Conservation (phyloP, 768 basidiomycete genomes). For the Guyanaporus albipodus region DNA sequence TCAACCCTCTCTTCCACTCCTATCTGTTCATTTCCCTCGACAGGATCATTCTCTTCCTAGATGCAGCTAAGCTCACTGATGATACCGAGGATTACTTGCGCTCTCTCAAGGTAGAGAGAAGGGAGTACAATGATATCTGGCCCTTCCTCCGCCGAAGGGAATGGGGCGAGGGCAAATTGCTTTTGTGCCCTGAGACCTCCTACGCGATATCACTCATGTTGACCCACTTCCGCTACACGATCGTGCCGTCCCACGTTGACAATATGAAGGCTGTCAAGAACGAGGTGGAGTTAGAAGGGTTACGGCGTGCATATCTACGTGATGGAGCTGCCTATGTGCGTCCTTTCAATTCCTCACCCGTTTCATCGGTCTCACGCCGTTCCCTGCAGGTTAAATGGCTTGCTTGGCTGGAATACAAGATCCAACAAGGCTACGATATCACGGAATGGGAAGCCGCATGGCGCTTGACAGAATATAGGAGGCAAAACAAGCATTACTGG, state of each 20-base stretch:
- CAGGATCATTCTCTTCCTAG: slow-evolving; percentile 71
- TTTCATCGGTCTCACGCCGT: slow-evolving; percentile 10
- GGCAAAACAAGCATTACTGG: slow-evolving; percentile 68
- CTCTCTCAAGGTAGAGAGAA: slow-evolving; percentile 51
- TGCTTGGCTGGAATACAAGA: slow-evolving; percentile 84
- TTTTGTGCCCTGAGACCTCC: slow-evolving; percentile 70
- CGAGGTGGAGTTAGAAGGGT: slow-evolving; percentile 74
- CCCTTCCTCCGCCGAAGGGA: slow-evolving; percentile 66
- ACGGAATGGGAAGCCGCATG: slow-evolving; percentile 92
- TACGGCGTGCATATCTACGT: slow-evolving; percentile 79
- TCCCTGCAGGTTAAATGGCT: slow-evolving; percentile 66
- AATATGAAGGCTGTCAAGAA: slow-evolving; percentile 88
- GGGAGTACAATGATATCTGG: slow-evolving; percentile 79
- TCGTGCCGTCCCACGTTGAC: slow-evolving; percentile 67
- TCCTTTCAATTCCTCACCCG: slow-evolving; percentile 21
- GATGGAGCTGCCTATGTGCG: slow-evolving; percentile 84
- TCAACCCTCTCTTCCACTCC: slow-evolving; percentile 87
- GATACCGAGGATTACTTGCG: slow-evolving; percentile 58
- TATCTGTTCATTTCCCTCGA: slow-evolving; percentile 74
- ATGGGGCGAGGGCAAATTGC: slow-evolving; percentile 78
- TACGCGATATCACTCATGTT: slow-evolving; percentile 85
- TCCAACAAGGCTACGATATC: slow-evolving; percentile 72
- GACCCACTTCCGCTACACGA: slow-evolving; percentile 75
- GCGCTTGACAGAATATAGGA: slow-evolving; percentile 72
- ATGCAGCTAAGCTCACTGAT: slow-evolving; percentile 56